phyloP scores from a whole-genome alignment of 2,329 filamentous ascomycete species.

The Nigrospora oryzae region DNA sequence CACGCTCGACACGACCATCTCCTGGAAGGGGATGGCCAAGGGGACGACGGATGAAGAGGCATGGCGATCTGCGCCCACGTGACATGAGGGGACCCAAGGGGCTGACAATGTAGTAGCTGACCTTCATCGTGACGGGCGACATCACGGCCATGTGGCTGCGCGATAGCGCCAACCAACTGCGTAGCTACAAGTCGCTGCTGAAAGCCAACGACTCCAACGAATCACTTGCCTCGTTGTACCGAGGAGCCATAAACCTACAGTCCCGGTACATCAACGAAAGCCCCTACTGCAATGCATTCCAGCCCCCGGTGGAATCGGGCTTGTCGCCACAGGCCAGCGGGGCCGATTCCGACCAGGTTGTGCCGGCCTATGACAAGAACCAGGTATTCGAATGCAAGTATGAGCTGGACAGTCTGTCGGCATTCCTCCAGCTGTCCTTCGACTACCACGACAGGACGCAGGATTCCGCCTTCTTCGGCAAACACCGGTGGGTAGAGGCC shows the following conservation, averaged over 20 bases:
- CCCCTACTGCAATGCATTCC: slow-evolving; percentile 87
- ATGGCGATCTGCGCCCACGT: slow-evolving; percentile 1
- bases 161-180: slow-evolving; percentile 70
- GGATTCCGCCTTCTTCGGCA: slow-evolving; percentile 66
- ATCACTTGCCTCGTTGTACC: slow-evolving; percentile 58
- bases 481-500: slow-evolving; percentile 63
- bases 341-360: slow-evolving; percentile 47
- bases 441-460: slow-evolving; percentile 70
- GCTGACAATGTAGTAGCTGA: slow-evolving; percentile 49
- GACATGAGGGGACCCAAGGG: not conserved
- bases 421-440: slow-evolving; percentile 74
- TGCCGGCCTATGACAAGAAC: slow-evolving; percentile 56
- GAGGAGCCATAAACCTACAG: slow-evolving; percentile 65
- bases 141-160: slow-evolving; percentile 86
- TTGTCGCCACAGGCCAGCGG: slow-evolving; percentile 51
- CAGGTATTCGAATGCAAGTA: slow-evolving; percentile 94
- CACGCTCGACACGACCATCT: slow-evolving; percentile 65
- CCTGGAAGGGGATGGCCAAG: slow-evolving; percentile 55
- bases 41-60: slow-evolving; percentile 43
- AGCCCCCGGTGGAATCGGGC: slow-evolving; percentile 70
- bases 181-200: slow-evolving; percentile 57
- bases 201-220: slow-evolving; percentile 41
- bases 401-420: slow-evolving; percentile 82
- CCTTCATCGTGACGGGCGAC: slow-evolving; percentile 76
- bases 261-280: slow-evolving; percentile 57